These are phyloP conservation scores for Poteriospumella lacustris DNA, from an alignment of 108 stramenopile species.

Conservation along the genomic window DNA sequence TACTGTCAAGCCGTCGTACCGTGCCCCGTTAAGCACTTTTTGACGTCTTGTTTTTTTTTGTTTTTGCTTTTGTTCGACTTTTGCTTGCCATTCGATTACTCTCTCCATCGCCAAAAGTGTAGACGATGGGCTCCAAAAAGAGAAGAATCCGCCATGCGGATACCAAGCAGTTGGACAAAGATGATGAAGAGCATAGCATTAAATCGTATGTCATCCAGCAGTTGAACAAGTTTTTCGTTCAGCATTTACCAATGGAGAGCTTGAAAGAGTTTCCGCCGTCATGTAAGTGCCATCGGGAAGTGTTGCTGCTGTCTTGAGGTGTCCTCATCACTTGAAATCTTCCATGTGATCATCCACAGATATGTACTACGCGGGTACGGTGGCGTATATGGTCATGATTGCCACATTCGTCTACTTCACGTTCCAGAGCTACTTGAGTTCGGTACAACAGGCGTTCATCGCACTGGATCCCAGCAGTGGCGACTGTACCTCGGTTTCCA, in stretches of 20 bases:
- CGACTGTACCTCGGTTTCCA: background rate
- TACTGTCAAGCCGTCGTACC: no score
- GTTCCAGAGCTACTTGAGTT: background rate
- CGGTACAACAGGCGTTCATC: background rate
- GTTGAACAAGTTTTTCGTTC: background rate
- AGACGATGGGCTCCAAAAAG: no score
- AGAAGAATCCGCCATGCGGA: no score
- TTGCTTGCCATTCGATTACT: no score
- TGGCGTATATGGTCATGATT: background rate
- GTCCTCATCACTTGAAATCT: background rate
- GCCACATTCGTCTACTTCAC: background rate
- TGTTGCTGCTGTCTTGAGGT: background rate
- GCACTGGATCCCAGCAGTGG: background rate
- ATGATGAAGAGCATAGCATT: background rate
- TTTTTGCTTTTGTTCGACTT: no score
- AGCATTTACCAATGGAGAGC: background rate
- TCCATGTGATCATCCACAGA: no score
- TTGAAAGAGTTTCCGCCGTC: background rate
- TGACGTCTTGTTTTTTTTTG: no score
- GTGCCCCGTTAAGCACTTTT: no score
- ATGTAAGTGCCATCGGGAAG: background rate
- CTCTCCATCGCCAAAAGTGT: no score
- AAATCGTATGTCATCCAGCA: background rate
- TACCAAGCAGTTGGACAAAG: no score
- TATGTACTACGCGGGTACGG: background rate